Conservation (phyloP, 2,329 filamentous ascomycete genomes). For the Fusarium goolgardi region DNA sequence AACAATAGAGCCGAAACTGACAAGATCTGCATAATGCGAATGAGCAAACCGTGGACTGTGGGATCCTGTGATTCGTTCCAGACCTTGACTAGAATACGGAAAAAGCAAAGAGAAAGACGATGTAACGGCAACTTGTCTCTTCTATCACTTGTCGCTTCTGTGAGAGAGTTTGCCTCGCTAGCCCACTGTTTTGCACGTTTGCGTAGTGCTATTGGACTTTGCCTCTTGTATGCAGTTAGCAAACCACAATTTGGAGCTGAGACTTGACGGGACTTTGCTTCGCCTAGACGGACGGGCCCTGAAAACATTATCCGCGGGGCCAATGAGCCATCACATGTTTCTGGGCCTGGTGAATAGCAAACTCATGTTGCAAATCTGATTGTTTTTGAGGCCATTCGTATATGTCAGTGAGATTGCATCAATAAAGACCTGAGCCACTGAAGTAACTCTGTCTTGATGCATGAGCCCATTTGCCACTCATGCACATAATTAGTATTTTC, state of each 20-base stretch:
- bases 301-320: neutral
- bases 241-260: neutral
- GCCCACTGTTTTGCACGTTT: neutral
- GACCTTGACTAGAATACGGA: neutral
- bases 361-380: neutral
- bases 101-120: neutral
- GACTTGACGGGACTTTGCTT: neutral
- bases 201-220: neutral
- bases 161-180: neutral
- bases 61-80: neutral
- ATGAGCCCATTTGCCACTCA: neutral
- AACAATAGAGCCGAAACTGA: neutral
- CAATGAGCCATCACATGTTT: neutral
- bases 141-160: neutral
- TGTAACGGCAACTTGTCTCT: slow-evolving; percentile 6
- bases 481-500: slow-evolving; percentile 2
- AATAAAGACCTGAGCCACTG: neutral
- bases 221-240: neutral
- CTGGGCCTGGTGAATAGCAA: too few relatives aligned
- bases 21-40: neutral
- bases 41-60: neutral
- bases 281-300: neutral
- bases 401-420: neutral
- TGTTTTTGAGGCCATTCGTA: neutral
- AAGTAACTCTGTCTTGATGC: neutral